Evolutionary conservation across 179 eudicot species (phyloP).

Genomic region (Drosera spatulata): DNA sequence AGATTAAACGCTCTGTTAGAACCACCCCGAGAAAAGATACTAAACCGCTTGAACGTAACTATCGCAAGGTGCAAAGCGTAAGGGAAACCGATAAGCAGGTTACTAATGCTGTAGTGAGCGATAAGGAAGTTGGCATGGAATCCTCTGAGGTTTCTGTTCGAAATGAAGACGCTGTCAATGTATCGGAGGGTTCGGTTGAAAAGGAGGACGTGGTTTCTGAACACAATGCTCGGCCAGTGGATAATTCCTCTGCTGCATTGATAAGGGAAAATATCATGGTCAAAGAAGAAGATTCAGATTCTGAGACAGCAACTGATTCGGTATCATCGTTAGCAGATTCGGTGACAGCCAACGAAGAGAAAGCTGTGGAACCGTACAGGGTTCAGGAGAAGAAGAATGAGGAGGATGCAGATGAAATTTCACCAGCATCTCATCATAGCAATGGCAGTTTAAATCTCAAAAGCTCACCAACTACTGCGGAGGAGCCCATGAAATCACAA

Average conservation of each 20-base stretch:
- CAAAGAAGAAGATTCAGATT: slow-evolving; percentile 51
- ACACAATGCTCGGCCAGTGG: slow-evolving; percentile 19
- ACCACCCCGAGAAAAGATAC: slow-evolving; percentile 32
- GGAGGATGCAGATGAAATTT: slow-evolving; percentile 18
- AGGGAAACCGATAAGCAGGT: slow-evolving; percentile 32
- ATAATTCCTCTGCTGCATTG: slow-evolving; percentile 23
- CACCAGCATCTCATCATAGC: slow-evolving; percentile 19
- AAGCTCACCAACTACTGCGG: slow-evolving; percentile 19
- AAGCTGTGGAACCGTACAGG: slow-evolving; percentile 23
- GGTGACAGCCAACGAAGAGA: slow-evolving; percentile 45
- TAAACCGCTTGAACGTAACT: slow-evolving; percentile 29
- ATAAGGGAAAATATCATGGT: slow-evolving; percentile 17
- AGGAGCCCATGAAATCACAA: slow-evolving; percentile 22
- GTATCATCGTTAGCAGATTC: slow-evolving; percentile 59
- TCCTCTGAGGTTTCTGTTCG: slow-evolving; percentile 48
- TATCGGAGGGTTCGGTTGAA: slow-evolving; percentile 33
- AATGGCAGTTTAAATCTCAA: slow-evolving; percentile 19
- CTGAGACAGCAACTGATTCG: slow-evolving; percentile 57
- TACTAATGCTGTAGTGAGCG: slow-evolving; percentile 21
- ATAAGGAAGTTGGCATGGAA: slow-evolving; percentile 28
- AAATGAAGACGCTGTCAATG: slow-evolving; percentile 60
- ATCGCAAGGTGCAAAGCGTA: slow-evolving; percentile 23
- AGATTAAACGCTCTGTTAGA: slow-evolving; percentile 33
- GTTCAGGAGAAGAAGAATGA: slow-evolving; percentile 18
- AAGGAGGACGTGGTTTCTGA: slow-evolving; percentile 19